Percentiles rank a stretch among this genome's conserved stretches.
Evolutionary conservation across 2,329 filamentous ascomycete species (phyloP).

Genomic region (Aureobasidium leucospermi): DNA sequence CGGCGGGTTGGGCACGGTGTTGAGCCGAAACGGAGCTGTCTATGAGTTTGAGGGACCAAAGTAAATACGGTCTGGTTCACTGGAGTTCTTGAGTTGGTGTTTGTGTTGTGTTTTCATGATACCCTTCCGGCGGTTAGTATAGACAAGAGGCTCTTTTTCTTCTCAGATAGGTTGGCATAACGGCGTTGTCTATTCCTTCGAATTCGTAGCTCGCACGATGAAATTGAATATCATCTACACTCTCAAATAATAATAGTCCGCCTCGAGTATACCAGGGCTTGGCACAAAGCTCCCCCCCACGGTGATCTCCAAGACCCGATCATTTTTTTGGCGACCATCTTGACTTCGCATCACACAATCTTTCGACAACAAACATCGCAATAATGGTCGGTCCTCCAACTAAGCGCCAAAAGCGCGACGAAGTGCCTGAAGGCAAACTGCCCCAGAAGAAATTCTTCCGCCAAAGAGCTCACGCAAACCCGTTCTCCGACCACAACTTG

Average conservation of each 20-base stretch:
- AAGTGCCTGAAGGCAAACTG: slow-evolving; percentile 47
- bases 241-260: too few species aligned
- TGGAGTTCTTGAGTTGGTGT: neutral
- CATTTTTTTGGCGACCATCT: neutral
- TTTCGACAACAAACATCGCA: neutral
- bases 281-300: neutral
- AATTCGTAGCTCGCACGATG: neutral
- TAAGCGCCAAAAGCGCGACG: slow-evolving; percentile 40
- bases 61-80: neutral
- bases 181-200: neutral
- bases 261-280: neutral
- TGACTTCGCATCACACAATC: neutral
- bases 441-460: slow-evolving; percentile 95
- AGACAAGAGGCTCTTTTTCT: neutral
- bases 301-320: neutral
- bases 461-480: slow-evolving; percentile 94
- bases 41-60: slow-evolving; percentile 54
- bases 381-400: slow-evolving; percentile 30
- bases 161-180: neutral
- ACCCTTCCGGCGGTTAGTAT: neutral
- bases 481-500: slow-evolving; percentile 89
- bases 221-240: neutral
- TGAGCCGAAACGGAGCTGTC: slow-evolving; percentile 63
- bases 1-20: slow-evolving; percentile 70
- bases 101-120: neutral